A percentile compares a stretch with the other conserved stretches of the same genome.
phyloP scores from a whole-genome alignment of 306 rosid genomes.

The Vicia villosa region DNA sequence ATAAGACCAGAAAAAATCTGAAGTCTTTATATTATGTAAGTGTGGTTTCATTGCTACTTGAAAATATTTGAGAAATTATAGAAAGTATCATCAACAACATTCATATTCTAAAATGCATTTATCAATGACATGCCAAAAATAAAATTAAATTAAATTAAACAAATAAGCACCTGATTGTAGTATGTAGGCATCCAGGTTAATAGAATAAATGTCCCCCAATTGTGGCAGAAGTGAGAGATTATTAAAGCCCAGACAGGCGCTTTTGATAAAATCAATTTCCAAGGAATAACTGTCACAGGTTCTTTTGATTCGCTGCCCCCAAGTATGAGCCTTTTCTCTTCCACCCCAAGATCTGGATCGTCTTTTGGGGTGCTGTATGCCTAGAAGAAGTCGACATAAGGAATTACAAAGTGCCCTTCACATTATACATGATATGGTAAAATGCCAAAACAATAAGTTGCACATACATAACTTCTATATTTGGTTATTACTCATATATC shows the following conservation, averaged over 20 bases:
- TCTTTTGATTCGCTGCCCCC: conserved; percentile 75
- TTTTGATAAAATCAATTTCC: conserved; percentile 90
- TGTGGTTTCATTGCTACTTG: conserved; percentile 5
- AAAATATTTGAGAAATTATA: conserved; percentile 10
- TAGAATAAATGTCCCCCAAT: conserved; percentile 97
- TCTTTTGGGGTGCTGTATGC: conserved; percentile 93
- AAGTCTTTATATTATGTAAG: background rate
- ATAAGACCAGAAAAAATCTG: background rate
- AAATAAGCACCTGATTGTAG: conserved; percentile 81
- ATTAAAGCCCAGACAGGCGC: conserved; percentile 99
- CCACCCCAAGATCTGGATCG: conserved; percentile 64
- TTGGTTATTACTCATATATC: conserved; percentile 2
- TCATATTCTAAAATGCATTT: conserved; percentile 4
- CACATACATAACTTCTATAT: conserved; percentile 4
- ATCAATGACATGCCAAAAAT: background rate
- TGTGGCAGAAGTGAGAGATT: conserved; percentile 88
- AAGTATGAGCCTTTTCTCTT: conserved; percentile 69
- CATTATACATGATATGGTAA: conserved; percentile 22
- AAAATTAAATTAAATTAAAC: background rate
- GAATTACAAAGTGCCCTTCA: conserved; percentile 24
- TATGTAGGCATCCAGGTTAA: conserved; percentile 99
- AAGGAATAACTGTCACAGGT: conserved; percentile 81
- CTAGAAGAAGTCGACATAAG: conserved; percentile 50
- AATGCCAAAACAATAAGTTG: conserved; percentile 14
- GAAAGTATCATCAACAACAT: background rate